These are phyloP conservation scores for Trichoderma arundinaceum DNA, from an alignment of 2,329 filamentous ascomycete genomes.

Conservation along the genomic window DNA sequence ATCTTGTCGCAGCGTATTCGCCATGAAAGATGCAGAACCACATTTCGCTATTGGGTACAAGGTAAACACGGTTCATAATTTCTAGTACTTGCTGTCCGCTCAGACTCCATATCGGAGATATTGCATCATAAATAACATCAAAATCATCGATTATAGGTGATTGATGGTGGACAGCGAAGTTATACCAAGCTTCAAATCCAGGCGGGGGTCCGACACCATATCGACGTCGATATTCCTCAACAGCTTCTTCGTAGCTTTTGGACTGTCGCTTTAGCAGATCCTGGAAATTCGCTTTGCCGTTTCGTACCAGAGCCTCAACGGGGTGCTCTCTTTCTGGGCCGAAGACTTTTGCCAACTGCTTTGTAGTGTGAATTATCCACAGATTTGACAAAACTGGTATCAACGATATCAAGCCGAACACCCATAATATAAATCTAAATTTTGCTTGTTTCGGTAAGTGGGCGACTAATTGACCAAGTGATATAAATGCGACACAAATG, in stretches of 20 bases:
- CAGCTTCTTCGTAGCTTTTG: slow-evolving; percentile 44
- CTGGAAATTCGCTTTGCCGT: slow-evolving; percentile 42
- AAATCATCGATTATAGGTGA: slow-evolving; percentile 78
- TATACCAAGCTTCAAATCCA: slow-evolving; percentile 80
- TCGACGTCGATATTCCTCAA: slow-evolving; percentile 51
- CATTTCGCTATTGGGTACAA: slow-evolving; percentile 40
- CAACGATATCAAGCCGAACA: slow-evolving; percentile 41
- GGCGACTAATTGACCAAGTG: slow-evolving; percentile 42
- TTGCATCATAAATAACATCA: slow-evolving; percentile 49
- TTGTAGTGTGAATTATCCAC: slow-evolving; percentile 35
- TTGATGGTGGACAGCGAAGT: slow-evolving; percentile 65
- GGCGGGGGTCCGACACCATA: slow-evolving; percentile 71
- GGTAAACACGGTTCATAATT: slow-evolving; percentile 39
- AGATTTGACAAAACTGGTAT: slow-evolving; percentile 42
- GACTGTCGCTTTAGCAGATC: slow-evolving; percentile 47
- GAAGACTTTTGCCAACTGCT: slow-evolving; percentile 31
- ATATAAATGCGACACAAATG: slow-evolving; percentile 40
- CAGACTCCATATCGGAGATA: slow-evolving; percentile 50
- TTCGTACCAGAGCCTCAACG: slow-evolving; percentile 42
- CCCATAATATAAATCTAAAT: slow-evolving; percentile 41
- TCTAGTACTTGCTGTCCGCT: slow-evolving; percentile 44
- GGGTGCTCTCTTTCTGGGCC: slow-evolving; percentile 41
- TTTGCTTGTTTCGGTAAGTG: slow-evolving; percentile 43
- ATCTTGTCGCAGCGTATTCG: slow-evolving; percentile 39
- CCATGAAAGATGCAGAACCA: slow-evolving; percentile 47